Evolutionary conservation across 768 basidiomycete genomes (phyloP).

Genomic region (Cystobasidium tubakii): DNA sequence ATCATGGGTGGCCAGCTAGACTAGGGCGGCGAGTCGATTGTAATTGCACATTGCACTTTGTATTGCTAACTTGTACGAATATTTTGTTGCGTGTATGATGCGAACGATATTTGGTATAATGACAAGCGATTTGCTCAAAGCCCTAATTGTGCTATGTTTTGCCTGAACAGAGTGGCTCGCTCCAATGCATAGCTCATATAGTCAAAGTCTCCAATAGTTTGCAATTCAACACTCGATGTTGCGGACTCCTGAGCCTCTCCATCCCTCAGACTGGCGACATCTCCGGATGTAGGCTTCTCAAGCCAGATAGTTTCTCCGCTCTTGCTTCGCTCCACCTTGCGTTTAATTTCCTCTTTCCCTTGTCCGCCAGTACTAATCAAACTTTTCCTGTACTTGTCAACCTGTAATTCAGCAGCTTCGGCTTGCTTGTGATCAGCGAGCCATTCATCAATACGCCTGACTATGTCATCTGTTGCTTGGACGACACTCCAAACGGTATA

Average conservation of each 20-base stretch:
- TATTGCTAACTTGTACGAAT: neutral
- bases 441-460: conserved; percentile 49
- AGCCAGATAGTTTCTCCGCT: conserved; percentile 27
- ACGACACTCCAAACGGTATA: conserved; percentile 95
- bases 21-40: neutral
- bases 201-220: conserved; percentile 63
- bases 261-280: conserved; percentile 41
- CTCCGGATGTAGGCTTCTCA: conserved; percentile 12
- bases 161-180: conserved; percentile 51
- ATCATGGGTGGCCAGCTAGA: conserved; percentile 32
- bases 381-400: neutral
- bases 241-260: conserved; percentile 51
- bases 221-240: conserved; percentile 33
- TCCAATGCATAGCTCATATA: conserved; percentile 70
- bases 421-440: conserved; percentile 31
- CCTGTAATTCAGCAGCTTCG: conserved; percentile 18
- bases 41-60: too few relatives aligned
- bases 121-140: conserved; percentile 31
- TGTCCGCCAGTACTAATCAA: neutral
- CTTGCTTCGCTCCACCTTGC: conserved; percentile 4
- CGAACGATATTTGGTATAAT: neutral
- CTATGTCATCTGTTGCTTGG: conserved; percentile 71
- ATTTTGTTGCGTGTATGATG: neutral
- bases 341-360: neutral
- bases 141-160: conserved; percentile 49